phyloP scores from a whole-genome alignment of 2,329 filamentous ascomycete species.

The Fusarium transvaalense region DNA sequence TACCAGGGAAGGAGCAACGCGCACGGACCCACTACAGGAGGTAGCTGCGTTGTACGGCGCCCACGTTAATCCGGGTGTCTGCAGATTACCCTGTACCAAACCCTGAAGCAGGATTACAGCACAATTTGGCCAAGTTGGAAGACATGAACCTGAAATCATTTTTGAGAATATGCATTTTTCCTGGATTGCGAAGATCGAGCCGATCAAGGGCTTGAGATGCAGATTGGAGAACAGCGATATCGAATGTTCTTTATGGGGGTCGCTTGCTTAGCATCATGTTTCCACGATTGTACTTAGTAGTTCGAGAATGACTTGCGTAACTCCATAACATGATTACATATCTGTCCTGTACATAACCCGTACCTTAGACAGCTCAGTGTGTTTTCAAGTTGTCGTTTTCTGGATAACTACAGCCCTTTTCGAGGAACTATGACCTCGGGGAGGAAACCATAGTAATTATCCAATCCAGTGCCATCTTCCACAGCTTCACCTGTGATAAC shows the following conservation, averaged over 20 bases:
- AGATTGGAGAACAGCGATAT: neutral
- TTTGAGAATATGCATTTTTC: neutral
- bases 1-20: conserved; percentile 37
- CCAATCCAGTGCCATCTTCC: neutral
- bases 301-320: too few relatives aligned
- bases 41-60: conserved; percentile 22
- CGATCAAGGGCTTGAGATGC: neutral
- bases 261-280: neutral
- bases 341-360: neutral
- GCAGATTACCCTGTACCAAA: conserved; percentile 17
- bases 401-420: neutral
- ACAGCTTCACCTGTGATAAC: neutral
- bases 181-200: neutral
- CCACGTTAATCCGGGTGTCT: conserved; percentile 34
- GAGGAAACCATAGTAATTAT: neutral
- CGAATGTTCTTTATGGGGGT: neutral
- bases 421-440: too few relatives aligned
- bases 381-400: neutral
- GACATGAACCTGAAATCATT: neutral
- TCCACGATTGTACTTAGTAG: neutral
- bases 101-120: neutral
- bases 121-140: neutral
- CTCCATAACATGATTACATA: neutral
- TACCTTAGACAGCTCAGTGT: neutral
- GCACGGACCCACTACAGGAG: conserved; percentile 36